Percentiles rank a stretch among this genome's conserved stretches.
Conservation (phyloP, 192 early-diverging fungal species). For the Backusella circina region DNA sequence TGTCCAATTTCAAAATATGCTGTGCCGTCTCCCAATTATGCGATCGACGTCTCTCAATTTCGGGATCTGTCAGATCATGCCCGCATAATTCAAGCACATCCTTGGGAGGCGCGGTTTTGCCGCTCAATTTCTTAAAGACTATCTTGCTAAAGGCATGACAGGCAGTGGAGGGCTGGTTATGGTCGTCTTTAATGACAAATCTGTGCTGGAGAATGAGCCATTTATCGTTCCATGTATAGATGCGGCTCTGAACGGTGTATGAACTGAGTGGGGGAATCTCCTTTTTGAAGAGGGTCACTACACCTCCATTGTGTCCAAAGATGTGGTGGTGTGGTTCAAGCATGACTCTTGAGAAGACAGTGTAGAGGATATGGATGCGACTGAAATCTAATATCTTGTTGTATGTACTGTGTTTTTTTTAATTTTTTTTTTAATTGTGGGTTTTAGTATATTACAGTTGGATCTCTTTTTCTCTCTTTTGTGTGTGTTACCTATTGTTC, state of each 20-base stretch:
- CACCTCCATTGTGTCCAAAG: slow-evolving; percentile 36
- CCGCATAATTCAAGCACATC: slow-evolving; percentile 23
- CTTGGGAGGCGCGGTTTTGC: slow-evolving; percentile 20
- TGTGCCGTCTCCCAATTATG: slow-evolving; percentile 7
- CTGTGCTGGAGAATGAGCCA: slow-evolving; percentile 47
- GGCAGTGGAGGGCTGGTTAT: neutral
- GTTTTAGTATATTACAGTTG: neutral
- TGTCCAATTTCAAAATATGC: slow-evolving; percentile 8
- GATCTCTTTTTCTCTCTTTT: neutral
- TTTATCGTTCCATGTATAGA: slow-evolving; percentile 51
- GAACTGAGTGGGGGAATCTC: slow-evolving; percentile 45
- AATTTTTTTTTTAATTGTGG: neutral
- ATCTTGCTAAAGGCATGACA: slow-evolving; percentile 26
- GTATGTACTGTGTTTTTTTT: slow-evolving; percentile 31
- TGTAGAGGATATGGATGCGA: slow-evolving; percentile 34
- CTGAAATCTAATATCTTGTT: slow-evolving; percentile 52
- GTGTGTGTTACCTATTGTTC: slow-evolving; percentile 23
- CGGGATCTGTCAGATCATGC: slow-evolving; percentile 12
- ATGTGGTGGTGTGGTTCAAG: slow-evolving; percentile 20
- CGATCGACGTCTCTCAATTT: slow-evolving; percentile 6
- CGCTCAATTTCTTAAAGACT: slow-evolving; percentile 21
- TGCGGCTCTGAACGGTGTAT: slow-evolving; percentile 43
- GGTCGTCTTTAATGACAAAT: slow-evolving; percentile 9
- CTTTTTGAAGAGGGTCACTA: slow-evolving; percentile 43
- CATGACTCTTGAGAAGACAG: slow-evolving; percentile 22